A percentile compares a stretch with the other conserved stretches of the same genome.
phyloP scores from a whole-genome alignment of 2,329 filamentous ascomycete species.

The Arthrobotrys iridis region DNA sequence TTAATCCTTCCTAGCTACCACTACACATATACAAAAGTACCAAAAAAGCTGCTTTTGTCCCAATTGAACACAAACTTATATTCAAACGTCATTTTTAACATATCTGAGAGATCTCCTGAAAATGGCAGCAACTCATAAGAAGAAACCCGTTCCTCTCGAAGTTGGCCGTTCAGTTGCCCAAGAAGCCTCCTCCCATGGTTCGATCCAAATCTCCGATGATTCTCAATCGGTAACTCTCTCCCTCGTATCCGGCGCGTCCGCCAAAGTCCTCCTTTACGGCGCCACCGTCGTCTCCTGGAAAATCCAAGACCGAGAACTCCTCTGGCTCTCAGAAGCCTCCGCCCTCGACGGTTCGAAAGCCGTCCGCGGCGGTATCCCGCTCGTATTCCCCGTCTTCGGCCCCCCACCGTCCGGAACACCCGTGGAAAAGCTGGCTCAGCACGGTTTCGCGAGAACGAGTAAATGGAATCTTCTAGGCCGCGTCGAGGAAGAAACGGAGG shows the following conservation, averaged over 20 bases:
- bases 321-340: constrained; percentile 37
- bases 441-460: constrained; percentile 90
- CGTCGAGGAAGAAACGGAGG: constrained; percentile 71
- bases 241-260: constrained; percentile 84
- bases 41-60: neutral
- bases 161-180: neutral
- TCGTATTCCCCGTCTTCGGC: constrained; percentile 96
- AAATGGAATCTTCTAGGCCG: constrained; percentile 93
- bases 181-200: constrained; percentile 11
- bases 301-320: constrained; percentile 71
- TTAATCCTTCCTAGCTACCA: neutral
- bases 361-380: constrained; percentile 87
- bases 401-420: constrained; percentile 78
- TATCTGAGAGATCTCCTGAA: too few species aligned
- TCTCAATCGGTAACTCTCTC: constrained; percentile 74
- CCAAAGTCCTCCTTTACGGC: constrained; percentile 87
- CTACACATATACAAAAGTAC: neutral
- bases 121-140: constrained; percentile 16
- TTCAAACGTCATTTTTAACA: too few species aligned
- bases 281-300: constrained; percentile 96
- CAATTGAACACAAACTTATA: too few species aligned
- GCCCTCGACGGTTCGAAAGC: constrained; percentile 79
- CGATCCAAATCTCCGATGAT: constrained; percentile 63
- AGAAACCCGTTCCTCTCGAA: constrained; percentile 23
- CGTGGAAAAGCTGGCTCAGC: constrained; percentile 84